Base-by-base conservation (phyloP, 257 asterid genomes). In the Anisodus acutangulus region DNA sequence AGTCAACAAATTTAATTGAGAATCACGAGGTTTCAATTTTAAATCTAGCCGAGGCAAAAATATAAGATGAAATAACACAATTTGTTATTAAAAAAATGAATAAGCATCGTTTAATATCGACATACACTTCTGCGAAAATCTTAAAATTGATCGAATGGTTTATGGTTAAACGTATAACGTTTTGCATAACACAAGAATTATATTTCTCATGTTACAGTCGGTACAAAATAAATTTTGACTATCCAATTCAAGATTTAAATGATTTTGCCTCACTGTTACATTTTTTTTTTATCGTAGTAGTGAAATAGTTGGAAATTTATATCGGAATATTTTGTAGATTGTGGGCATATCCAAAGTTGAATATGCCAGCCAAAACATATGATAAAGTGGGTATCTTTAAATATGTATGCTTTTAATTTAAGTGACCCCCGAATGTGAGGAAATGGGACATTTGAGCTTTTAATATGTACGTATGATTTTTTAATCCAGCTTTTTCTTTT, bases 401-500 rank as follows among this genome's bases (percentile, higher is more conserved):
- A 37, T 68, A 17, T 13, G 7, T 1, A 69, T 69, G 54, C 16
- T 6, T 16, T 16, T 39, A 8, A 69, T 41, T 83, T 79, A 49
- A 45, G 8, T 9, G 39, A 81, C 59, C 35, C 69, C 72, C 22
- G 4, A 63, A 57, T 11, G 68, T 57, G 63, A 72, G 79, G 54
- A 45, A 58, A 82, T 71, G 49, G 81, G 88, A 57, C 31, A 72
- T 59, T 82, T 79, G 47, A 79, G 72, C 59, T 84, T 87, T 31
- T 49, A 49, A 55, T 68, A 78, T 74, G 26, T 22, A 22, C 26
- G 59, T 81, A 70, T 79, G 45, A 60, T 81, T 66, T 83, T 86
- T 83, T 6, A 35, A 68, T 22, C 7, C 19, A 49, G 12, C 10
- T 74, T 41, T 74, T 45, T 0, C 17, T 71, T 2, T 39, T 22